Evolutionary conservation across 2,329 filamentous ascomycete genomes (phyloP), one percentile per base, ranked within the genome.

Genomic region (Fusarium sp.): DNA sequence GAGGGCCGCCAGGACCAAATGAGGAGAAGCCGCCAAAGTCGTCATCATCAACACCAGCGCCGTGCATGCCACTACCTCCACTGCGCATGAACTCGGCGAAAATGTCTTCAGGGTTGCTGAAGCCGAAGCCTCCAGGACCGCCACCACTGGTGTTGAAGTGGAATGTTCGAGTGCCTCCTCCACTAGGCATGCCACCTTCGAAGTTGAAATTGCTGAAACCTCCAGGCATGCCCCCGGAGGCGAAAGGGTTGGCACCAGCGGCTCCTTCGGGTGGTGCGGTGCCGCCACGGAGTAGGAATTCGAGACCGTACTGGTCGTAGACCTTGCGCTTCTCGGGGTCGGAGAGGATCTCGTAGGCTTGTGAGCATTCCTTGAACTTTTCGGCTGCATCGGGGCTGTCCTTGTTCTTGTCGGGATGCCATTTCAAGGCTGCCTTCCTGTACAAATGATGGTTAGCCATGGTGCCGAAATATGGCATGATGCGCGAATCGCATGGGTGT

Each of bases 381-480:
- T 98, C 96, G 65, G 89, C 85, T 8, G 95, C 93, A 57, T 89
- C 83, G 29, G 93, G 89, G 74, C 95, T 93, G 82, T 97, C 90
- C 81, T 94, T 94, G 86, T 98, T 99, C 86, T 98, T 99, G 85
- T 99, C 96, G 6, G 96, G 96, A 78, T 99, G 96, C 82, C 89
- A 94, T 83, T 94, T 96, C 78, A 98, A 82, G 59, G 95, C 95
- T 61, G 90, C 87, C 85, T 97, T 97, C 69, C 91, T 93, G 79
- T 63, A 56, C 40, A 65, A 29, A 61, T 53, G 31, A 49, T 75
- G 69, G 79, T 85, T 76, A 84, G 82, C 70, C 36, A 29, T 23
- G 27, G 50, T 61, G 57, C 34, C 54, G 33, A 49, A 33, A 55
- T 14, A 23, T 34, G 49, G 50, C 33, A 44, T 33, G 38, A 54